Conservation (phyloP, 2,329 filamentous ascomycete genomes). For the Cladosporium sp. region DNA sequence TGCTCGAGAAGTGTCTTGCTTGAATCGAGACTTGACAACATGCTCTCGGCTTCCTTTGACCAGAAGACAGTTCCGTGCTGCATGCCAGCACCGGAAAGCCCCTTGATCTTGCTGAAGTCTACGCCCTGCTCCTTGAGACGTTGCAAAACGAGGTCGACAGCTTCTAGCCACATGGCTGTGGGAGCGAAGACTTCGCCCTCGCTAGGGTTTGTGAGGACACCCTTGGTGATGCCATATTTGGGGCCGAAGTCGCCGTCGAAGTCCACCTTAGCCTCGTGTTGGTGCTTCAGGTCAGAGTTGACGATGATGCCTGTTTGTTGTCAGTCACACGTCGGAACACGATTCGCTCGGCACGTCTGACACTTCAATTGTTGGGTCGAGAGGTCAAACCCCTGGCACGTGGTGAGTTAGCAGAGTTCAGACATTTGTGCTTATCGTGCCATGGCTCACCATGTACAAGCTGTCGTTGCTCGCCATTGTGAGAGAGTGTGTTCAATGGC, state of each 20-base stretch:
- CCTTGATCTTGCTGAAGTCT: slow-evolving; percentile 70
- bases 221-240: slow-evolving; percentile 70
- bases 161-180: slow-evolving; percentile 91
- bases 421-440: neutral
- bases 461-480: slow-evolving; percentile 9
- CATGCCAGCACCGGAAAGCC: slow-evolving; percentile 87
- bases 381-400: slow-evolving; percentile 70
- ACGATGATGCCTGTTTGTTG: slow-evolving; percentile 67
- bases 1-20: slow-evolving; percentile 65
- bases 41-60: slow-evolving; percentile 63
- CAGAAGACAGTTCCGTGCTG: slow-evolving; percentile 98
- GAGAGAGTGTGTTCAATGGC: neutral
- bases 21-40: slow-evolving; percentile 59
- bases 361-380: slow-evolving; percentile 97
- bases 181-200: slow-evolving; percentile 91
- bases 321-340: neutral
- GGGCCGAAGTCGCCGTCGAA: slow-evolving; percentile 78
- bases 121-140: slow-evolving; percentile 66
- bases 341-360: slow-evolving; percentile 30
- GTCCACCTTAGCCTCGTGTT: slow-evolving; percentile 85
- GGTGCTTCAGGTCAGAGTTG: slow-evolving; percentile 72
- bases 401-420: neutral
- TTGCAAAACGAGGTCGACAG: slow-evolving; percentile 76
- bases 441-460: slow-evolving; percentile 10
- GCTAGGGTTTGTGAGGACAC: slow-evolving; percentile 74